Evolutionary conservation across 176 grass and related monocot species (phyloP).

Genomic region (Oryza rufipogon): DNA sequence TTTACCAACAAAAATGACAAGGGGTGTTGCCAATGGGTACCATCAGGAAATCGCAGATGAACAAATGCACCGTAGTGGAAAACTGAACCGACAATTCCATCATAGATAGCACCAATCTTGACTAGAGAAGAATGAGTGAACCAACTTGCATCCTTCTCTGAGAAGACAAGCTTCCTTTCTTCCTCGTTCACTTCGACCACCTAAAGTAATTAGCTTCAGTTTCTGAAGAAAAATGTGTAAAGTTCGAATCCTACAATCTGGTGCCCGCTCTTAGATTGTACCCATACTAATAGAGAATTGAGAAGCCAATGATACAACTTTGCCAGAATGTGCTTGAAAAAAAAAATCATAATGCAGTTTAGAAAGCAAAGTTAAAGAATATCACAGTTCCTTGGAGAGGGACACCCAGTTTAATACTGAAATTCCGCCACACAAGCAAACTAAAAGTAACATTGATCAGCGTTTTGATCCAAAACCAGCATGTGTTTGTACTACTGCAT

Average conservation of each 20-base stretch:
- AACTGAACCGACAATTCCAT: slow-evolving; percentile 73
- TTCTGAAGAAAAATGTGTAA: not conserved
- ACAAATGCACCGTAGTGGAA: slow-evolving; percentile 94
- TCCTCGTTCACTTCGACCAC: slow-evolving; percentile 71
- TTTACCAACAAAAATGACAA: not conserved
- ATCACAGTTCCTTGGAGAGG: not conserved
- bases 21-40: slow-evolving; percentile 43
- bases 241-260: slow-evolving; percentile 2
- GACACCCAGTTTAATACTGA: not conserved
- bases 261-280: not conserved
- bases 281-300: not conserved
- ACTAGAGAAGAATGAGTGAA: slow-evolving; percentile 62
- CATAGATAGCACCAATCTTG: slow-evolving; percentile 58
- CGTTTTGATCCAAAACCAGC: not conserved
- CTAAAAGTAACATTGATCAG: not conserved
- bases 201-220: slow-evolving; percentile 42
- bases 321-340: not conserved
- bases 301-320: not conserved
- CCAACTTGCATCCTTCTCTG: slow-evolving; percentile 86
- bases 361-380: not conserved
- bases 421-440: not conserved
- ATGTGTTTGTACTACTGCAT: not conserved
- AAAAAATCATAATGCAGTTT: not conserved
- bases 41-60: slow-evolving; percentile 85
- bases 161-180: slow-evolving; percentile 83